Evolutionary conservation across 2,329 filamentous ascomycete genomes (phyloP), one percentile per base, ranked within the genome.

Genomic region (Pyrenophora tritici-repentis): DNA sequence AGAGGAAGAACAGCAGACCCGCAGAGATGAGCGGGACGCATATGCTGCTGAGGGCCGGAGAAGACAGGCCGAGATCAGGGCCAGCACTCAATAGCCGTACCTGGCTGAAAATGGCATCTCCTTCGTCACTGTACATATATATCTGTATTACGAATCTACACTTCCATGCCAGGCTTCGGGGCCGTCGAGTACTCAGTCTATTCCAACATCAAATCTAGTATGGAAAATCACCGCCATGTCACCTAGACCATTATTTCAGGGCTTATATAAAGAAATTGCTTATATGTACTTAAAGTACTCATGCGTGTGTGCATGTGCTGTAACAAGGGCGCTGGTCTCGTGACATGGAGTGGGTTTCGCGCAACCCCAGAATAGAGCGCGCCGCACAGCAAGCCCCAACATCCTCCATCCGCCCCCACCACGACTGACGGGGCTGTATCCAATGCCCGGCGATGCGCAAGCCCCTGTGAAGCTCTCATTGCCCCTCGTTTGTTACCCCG

Each of bases 401-500:
- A 55, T 53, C 32, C 40, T 50, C 47, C 42, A 47, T 46, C 56
- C 57, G 37, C 50, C 40, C 26, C 45, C 50, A 61, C 53, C 46
- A 54, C 55, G 48, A 47, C 51, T 58, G 46, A 53, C 53, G 31
- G 26, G 56, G 47, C 58, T 53, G 42, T 52, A 56, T 53, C 58
- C 52, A 57, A 76, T 76, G 73, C 65, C 72, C 63, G 63, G 66
- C 65, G 72, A 76, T 74, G 73, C 73, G 51, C 70, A 68, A 65
- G 60, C 67, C 57, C 87, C 88, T 55, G 88, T 93, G 77, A 91
- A 91, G 79, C 83, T 93, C 59, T 92, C 89, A 55, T 81, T 93
- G 55, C 89, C 89, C 59, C 79, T 90, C 65, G 86, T 87, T 79
- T 56, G 75, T 61, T 13, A 24, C 9, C 26, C n/a, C 18, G 47